Evolutionary conservation across 106 monocot genomes (phyloP), one percentile per base, ranked within the genome.

Genomic region (Cymbidium sinense): DNA sequence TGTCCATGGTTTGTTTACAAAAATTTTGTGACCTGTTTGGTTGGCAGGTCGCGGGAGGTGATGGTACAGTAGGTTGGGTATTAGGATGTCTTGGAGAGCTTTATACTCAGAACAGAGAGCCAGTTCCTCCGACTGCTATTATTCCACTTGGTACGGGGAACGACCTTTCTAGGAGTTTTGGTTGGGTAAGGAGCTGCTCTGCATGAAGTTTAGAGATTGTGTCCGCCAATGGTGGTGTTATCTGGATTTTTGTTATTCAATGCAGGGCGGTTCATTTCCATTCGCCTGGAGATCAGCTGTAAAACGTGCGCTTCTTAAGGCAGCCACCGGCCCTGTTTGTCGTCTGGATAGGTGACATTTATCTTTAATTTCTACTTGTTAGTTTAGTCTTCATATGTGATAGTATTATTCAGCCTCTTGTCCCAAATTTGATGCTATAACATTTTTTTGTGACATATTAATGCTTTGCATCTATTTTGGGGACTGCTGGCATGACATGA

Each of bases 81-180:
- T 76, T 95, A 41, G 92, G 92, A 74, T 81, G 92, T 43, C 81
- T 95, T 21, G 83, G 71, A 37, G 90, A 95, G 74, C 92, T 95
- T 51, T 79, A 81, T 76, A 37, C 52, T 7, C 88, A 88, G 31
- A 85, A 80, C 52, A 88, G 95, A 80, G 80, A 82, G 76, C 95
- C 95, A 54, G 81, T 92, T 77, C 95, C 92, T 74, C 88, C 92
- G 28, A 82, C 77, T 75, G 92, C 81, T 36, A 84, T 95, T 25
- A 95, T 95, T 79, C 95, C 95, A 37, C 92, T 95, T 77, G 95
- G 95, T 31, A 95, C 95, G 25, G 95, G 95, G 73, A 95, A 95
- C 85, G 95, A 95, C 86, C 86, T 95, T 54, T 90, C 95, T 30
- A 90, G 95, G 79, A 95, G 89, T 77, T 95, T 92, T 79, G 86